These are phyloP conservation scores for Aureobasidium vineae DNA, from an alignment of 2,329 filamentous ascomycete species.

Conservation along the genomic window DNA sequence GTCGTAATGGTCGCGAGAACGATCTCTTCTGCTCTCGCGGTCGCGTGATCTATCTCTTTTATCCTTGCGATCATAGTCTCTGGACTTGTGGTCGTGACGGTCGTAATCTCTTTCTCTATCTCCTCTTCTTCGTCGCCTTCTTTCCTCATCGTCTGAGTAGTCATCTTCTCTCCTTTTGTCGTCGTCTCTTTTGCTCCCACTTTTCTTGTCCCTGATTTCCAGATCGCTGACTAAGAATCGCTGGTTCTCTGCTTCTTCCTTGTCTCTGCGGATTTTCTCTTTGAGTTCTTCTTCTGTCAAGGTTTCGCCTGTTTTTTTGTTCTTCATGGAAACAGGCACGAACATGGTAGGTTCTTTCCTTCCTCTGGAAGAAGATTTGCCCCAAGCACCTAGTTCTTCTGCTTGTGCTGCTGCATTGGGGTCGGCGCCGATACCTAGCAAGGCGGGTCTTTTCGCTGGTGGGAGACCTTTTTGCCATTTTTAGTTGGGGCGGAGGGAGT, in stretches of 20 bases:
- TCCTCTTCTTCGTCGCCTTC: constrained; percentile 6
- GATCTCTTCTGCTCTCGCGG: background rate
- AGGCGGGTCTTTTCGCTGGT: constrained; percentile 61
- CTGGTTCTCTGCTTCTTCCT: constrained; percentile 12
- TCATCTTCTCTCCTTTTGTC: constrained; percentile 10
- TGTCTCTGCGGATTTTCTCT: constrained; percentile 26
- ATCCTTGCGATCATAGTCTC: constrained; percentile 5
- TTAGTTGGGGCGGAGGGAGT: background rate
- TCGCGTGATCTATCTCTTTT: constrained; percentile 9
- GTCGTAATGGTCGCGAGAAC: background rate
- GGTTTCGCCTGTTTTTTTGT: constrained; percentile 61
- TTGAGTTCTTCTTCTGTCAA: constrained; percentile 63
- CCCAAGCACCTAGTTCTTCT: constrained; percentile 77
- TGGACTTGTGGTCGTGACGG: constrained; percentile 7
- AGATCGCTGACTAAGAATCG: background rate
- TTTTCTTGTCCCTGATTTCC: constrained; percentile 22
- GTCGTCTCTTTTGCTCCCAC: background rate
- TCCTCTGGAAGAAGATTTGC: constrained; percentile 59
- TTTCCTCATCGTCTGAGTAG: constrained; percentile 6
- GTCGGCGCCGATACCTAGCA: constrained; percentile 87
- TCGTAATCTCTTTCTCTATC: constrained; percentile 19
- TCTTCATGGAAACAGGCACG: constrained; percentile 60
- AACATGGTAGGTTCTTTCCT: constrained; percentile 57
- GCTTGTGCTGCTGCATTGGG: constrained; percentile 61
- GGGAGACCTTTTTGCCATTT: constrained; percentile 4